phyloP scores from a whole-genome alignment of 2,329 filamentous ascomycete species.

The Metarhizium brunneum region DNA sequence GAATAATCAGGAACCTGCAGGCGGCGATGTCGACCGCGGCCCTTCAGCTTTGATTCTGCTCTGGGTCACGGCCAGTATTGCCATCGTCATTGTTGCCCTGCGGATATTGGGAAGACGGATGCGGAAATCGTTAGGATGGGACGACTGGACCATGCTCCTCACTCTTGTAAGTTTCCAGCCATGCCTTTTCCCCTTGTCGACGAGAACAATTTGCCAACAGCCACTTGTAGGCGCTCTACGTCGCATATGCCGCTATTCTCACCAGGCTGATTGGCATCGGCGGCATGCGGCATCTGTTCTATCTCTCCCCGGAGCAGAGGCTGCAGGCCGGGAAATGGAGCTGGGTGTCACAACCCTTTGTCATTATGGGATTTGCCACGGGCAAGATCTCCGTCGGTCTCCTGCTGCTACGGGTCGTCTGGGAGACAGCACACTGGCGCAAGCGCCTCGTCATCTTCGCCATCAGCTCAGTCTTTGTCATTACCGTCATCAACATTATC shows the following conservation, averaged over 20 bases:
- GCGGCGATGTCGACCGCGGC: slow-evolving; percentile 3
- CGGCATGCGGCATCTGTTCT: background rate
- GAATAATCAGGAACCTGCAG: background rate
- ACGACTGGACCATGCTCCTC: slow-evolving; percentile 6
- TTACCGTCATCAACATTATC: background rate
- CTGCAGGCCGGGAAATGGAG: background rate
- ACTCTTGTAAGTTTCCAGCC: slow-evolving; percentile 1
- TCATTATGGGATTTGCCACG: slow-evolving; percentile 4
- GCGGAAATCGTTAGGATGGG: background rate
- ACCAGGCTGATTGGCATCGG: background rate
- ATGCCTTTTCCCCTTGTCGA: background rate
- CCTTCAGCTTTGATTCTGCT: background rate
- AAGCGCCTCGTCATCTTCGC: background rate
- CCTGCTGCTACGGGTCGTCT: slow-evolving; percentile 3
- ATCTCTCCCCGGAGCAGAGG: background rate
- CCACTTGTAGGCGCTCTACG: background rate
- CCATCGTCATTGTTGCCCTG: slow-evolving; percentile 1
- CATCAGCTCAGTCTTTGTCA: background rate
- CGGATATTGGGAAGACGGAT: slow-evolving; percentile 4
- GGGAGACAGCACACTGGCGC: slow-evolving; percentile 5
- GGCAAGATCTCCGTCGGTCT: slow-evolving; percentile 5
- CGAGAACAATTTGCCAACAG: background rate
- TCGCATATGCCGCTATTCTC: background rate
- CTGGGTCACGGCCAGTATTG: background rate
- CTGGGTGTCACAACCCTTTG: slow-evolving; percentile 4